Conservation (phyloP, 805 yeast species). For the Candida dajiaensis region DNA sequence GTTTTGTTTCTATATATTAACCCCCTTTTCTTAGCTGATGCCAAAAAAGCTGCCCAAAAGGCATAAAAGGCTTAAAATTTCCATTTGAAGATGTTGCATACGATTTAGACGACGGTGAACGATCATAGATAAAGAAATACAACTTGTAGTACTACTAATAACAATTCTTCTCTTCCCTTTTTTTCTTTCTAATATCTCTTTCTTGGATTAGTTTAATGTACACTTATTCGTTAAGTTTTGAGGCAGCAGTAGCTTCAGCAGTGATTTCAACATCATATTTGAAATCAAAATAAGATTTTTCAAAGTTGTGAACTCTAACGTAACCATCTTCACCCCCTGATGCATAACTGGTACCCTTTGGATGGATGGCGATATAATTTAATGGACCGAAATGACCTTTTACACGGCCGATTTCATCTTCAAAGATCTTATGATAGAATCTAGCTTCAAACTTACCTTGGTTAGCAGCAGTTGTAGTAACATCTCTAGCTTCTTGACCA, state of each 20-base stretch:
- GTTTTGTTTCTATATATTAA: slow-evolving; percentile 2
- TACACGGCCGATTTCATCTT: slow-evolving; percentile 94
- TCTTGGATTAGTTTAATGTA: neutral
- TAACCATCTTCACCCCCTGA: slow-evolving; percentile 99
- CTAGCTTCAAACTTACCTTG: slow-evolving; percentile 98
- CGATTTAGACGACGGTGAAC: neutral
- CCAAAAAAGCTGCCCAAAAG: slow-evolving; percentile 34
- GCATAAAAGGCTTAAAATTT: neutral
- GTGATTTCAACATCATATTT: slow-evolving; percentile 87
- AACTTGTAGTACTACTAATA: neutral
- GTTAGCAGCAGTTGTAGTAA: slow-evolving; percentile 88
- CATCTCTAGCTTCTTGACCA: slow-evolving; percentile 99
- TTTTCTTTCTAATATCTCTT: neutral
- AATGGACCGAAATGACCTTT: slow-evolving; percentile 99
- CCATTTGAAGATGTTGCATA: neutral
- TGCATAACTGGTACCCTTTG: slow-evolving; percentile 89
- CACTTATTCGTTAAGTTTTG: neutral
- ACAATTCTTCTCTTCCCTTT: too few relatives aligned
- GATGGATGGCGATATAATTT: slow-evolving; percentile 89
- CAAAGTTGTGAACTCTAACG: slow-evolving; percentile 90
- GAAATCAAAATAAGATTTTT: slow-evolving; percentile 88
- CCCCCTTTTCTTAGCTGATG: slow-evolving; percentile 38
- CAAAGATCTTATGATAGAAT: slow-evolving; percentile 90
- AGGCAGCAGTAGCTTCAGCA: slow-evolving; percentile 38
- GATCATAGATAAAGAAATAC: neutral